Percentiles rank a stretch among this genome's conserved stretches.
Conservation (phyloP, 2,329 filamentous ascomycete species). For the Alternaria consortialis region DNA sequence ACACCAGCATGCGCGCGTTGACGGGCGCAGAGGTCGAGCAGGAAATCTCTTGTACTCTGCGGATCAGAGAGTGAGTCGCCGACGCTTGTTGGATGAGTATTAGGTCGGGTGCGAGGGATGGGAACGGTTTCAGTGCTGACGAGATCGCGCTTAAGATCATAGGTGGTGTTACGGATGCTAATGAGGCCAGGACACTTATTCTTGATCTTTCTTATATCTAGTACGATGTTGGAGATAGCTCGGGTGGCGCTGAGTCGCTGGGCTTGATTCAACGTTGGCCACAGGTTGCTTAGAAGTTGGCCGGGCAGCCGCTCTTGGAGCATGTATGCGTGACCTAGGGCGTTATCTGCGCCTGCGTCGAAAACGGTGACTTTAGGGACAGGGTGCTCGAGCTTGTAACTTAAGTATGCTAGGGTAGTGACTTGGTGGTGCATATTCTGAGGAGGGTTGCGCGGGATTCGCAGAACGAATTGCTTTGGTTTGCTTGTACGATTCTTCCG, state of each 20-base stretch:
- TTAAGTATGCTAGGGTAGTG: not conserved
- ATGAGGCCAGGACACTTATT: not conserved
- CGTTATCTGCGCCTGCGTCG: constrained; percentile 10
- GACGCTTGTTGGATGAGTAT: no score
- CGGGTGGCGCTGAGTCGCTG: constrained; percentile 12
- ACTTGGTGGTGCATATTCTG: not conserved
- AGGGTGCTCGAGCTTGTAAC: not conserved
- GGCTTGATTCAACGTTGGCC: constrained; percentile 8
- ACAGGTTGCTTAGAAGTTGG: not conserved
- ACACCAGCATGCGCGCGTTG: not conserved
- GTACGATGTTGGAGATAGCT: not conserved
- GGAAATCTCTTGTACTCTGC: not conserved
- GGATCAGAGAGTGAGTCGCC: not conserved
- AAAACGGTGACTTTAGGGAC: constrained; percentile 17
- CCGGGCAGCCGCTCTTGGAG: constrained; percentile 25
- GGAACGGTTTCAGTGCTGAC: not conserved
- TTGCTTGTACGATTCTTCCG: not conserved
- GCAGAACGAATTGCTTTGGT: not conserved
- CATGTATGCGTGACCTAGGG: constrained; percentile 16
- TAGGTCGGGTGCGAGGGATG: not conserved
- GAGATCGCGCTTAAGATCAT: not conserved
- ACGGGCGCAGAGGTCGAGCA: not conserved
- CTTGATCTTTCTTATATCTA: not conserved
- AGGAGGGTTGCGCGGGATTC: not conserved
- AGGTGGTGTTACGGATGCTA: not conserved